phyloP scores from a whole-genome alignment of 2,329 filamentous ascomycete genomes.

The Aspergillus flavus region DNA sequence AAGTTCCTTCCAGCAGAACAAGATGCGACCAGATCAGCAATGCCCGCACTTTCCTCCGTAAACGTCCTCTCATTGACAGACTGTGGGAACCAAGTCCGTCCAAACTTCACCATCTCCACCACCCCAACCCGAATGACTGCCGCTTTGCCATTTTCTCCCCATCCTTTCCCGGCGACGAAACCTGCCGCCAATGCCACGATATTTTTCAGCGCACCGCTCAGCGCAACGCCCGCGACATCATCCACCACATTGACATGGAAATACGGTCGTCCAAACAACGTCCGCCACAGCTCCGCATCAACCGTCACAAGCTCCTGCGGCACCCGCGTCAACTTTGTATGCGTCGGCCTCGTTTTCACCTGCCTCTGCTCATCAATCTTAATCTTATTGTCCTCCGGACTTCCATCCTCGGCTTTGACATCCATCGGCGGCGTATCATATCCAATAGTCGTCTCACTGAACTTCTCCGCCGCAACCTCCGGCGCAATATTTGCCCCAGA shows the following conservation, averaged over 20 bases:
- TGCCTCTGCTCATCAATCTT: slow-evolving; percentile 56
- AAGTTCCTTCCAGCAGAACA: slow-evolving; percentile 20
- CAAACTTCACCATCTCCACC: slow-evolving; percentile 90
- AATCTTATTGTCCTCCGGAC: slow-evolving; percentile 43
- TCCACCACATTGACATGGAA: slow-evolving; percentile 89
- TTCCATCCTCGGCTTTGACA: slow-evolving; percentile 61
- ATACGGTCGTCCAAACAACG: slow-evolving; percentile 87
- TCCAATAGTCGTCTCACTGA: slow-evolving; percentile 90
- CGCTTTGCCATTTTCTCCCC: slow-evolving; percentile 95
- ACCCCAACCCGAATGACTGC: slow-evolving; percentile 91
- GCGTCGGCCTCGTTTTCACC: slow-evolving; percentile 64
- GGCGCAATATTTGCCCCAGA: slow-evolving; percentile 90
- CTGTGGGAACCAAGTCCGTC: slow-evolving; percentile 40
- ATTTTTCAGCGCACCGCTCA: slow-evolving; percentile 90
- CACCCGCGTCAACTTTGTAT: slow-evolving; percentile 68
- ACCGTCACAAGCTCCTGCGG: slow-evolving; percentile 79
- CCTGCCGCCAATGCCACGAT: slow-evolving; percentile 87
- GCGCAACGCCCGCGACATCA: slow-evolving; percentile 52
- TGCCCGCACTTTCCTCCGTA: slow-evolving; percentile 28
- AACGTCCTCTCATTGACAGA: slow-evolving; percentile 21
- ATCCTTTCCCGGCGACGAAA: slow-evolving; percentile 87
- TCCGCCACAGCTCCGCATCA: slow-evolving; percentile 76
- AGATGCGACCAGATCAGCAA: slow-evolving; percentile 24
- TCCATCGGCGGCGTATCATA: slow-evolving; percentile 88
- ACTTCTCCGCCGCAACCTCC: slow-evolving; percentile 89